phyloP scores from a whole-genome alignment of 768 basidiomycete species.

The Trichaptum fuscoviolaceum region DNA sequence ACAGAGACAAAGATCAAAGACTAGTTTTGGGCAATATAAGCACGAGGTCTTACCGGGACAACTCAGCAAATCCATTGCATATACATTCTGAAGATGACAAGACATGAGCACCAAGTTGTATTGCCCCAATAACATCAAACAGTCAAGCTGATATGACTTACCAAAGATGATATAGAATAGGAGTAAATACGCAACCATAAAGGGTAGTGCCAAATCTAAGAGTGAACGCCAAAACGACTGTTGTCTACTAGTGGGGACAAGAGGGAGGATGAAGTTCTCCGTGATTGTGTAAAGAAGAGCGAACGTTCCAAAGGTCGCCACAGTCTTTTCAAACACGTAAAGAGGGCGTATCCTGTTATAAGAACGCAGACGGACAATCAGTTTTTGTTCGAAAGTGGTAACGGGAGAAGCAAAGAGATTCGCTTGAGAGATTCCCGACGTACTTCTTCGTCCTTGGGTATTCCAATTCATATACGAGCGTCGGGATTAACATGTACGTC shows the following conservation, averaged over 20 bases:
- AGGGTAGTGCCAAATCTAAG: constrained; percentile 85
- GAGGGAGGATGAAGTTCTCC: constrained; percentile 90
- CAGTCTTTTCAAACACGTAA: constrained; percentile 68
- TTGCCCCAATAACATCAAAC: background rate
- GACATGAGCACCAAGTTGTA: constrained; percentile 8
- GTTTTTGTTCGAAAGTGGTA: background rate
- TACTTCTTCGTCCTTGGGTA: constrained; percentile 88
- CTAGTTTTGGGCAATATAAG: background rate
- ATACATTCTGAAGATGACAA: constrained; percentile 68
- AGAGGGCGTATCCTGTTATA: constrained; percentile 55
- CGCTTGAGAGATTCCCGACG: constrained; percentile 17
- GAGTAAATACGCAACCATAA: constrained; percentile 88
- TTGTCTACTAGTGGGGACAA: constrained; percentile 55
- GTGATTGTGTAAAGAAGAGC: constrained; percentile 89
- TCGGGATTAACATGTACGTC: constrained; percentile 84
- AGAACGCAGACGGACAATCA: constrained; percentile 16
- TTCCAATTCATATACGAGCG: constrained; percentile 93
- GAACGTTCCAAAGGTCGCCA: constrained; percentile 95
- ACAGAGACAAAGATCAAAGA: constrained; percentile 4
- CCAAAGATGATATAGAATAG: constrained; percentile 85
- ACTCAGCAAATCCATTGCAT: constrained; percentile 92
- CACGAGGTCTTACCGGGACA: constrained; percentile 60
- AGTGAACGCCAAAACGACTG: constrained; percentile 73
- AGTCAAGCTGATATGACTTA: constrained; percentile 24
- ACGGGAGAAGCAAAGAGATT: background rate